Evolutionary conservation across 257 asterid genomes (phyloP), one percentile per base, ranked within the genome.

Genomic region (Buddleja alternifolia): DNA sequence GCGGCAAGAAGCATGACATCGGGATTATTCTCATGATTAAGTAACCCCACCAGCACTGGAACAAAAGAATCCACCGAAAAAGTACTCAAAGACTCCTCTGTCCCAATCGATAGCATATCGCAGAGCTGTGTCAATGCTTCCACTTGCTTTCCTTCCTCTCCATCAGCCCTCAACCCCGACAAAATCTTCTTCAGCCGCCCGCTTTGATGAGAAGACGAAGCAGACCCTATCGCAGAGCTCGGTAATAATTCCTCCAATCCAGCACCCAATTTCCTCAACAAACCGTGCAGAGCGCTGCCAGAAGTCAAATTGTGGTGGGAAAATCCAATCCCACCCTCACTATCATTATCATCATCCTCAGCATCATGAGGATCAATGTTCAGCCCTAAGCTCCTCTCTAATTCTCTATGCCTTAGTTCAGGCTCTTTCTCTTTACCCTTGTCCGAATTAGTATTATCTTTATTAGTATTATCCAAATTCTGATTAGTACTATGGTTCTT

Each of bases 1-100:
- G 99, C 99, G 5, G 99, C 98, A 47, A 91, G 86, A 60, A 95
- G 92, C 99, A 95, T 95, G 76, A 95, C 86, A 64, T 95, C 99
- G 0, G 97, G 89, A 80, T 94, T 94, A 66, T 79, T 87, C 83
- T 89, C 99, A 34, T 88, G 97, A 67, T 86, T 94, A 62, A 94
- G 93, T 66, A 94, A 75, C 50, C 96, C 99, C 63, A 94, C 99
- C 52, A 94, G 89, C 75, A 94, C 99, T 1, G 98, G 99, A 60
- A 90, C 99, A 79, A 91, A 94, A 14, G 97, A 82, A 68, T 94
- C 99, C 78, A 94, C 98, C 0, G 99, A 88, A 72, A 94, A 94
- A 37, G 98, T 86, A 77, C 95, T 92, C 77, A 94, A 69, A 5
- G 98, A 91, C 40, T 94, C 98, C 87, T 89, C 99, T 0, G 99